Evolutionary conservation across 441 rosid genomes (phyloP).

Genomic region (Euphorbia corollata): DNA sequence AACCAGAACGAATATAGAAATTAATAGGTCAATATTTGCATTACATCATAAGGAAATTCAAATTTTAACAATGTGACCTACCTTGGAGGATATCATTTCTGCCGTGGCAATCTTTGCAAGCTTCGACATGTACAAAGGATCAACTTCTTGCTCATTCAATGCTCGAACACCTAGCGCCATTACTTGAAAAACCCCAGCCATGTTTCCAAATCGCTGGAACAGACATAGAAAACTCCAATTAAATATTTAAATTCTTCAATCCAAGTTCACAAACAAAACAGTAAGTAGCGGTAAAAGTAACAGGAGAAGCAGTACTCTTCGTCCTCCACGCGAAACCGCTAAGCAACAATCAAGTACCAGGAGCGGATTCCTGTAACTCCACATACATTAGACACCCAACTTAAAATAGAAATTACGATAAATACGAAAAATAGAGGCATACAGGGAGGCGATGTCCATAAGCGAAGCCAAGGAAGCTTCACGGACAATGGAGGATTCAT

Average conservation of each 20-base stretch:
- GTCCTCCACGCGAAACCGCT: constrained; percentile 82
- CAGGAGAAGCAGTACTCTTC: constrained; percentile 49
- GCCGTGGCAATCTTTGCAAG: constrained; percentile 92
- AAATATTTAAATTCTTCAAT: constrained; percentile 1
- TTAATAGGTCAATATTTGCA: neutral
- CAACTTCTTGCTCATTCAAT: constrained; percentile 50
- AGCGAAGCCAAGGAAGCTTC: constrained; percentile 84
- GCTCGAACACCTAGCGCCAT: constrained; percentile 78
- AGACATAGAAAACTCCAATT: constrained; percentile 2
- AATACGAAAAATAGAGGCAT: constrained; percentile 13
- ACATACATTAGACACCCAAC: constrained; percentile 8
- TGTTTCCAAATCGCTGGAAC: constrained; percentile 72
- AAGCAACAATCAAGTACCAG: constrained; percentile 89
- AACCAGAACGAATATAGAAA: constrained; percentile 6
- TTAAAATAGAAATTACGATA: too few species aligned
- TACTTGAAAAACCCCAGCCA: constrained; percentile 94
- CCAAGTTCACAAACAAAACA: neutral
- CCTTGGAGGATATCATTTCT: constrained; percentile 95
- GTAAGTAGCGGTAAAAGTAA: neutral
- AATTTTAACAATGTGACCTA: constrained; percentile 11
- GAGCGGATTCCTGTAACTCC: constrained; percentile 68
- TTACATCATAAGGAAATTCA: neutral
- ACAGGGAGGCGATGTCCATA: constrained; percentile 68
- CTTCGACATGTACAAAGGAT: constrained; percentile 65
- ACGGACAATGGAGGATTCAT: constrained; percentile 68